Conservation (phyloP, 164 flowering plant genomes). For the Liquidambar formosana region DNA sequence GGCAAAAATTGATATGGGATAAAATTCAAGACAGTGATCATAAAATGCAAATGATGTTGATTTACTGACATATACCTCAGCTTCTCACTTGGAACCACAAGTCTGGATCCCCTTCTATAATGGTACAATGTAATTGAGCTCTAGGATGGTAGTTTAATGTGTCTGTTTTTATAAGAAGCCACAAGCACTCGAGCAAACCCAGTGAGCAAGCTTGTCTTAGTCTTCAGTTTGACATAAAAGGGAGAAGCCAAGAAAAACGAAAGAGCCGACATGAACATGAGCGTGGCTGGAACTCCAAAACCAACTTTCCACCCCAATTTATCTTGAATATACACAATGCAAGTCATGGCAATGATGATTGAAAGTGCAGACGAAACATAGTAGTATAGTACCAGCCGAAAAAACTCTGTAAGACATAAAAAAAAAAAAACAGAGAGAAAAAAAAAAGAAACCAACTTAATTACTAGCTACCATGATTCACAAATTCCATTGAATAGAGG, state of each 20-base stretch:
- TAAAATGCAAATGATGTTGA: no score
- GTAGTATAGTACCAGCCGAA: conserved; percentile 42
- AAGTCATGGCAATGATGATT: conserved; percentile 14
- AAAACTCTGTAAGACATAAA: conserved; percentile 23
- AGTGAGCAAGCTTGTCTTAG: conserved; percentile 16
- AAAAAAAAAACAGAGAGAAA: no score
- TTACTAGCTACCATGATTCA: no score
- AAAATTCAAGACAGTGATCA: no score
- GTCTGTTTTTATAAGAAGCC: conserved; percentile 25
- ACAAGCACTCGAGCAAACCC: conserved; percentile 31
- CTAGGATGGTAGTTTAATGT: conserved; percentile 12
- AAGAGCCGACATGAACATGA: conserved; percentile 20
- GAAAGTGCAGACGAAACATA: conserved; percentile 16
- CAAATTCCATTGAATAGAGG: not conserved
- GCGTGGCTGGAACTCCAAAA: conserved; percentile 28
- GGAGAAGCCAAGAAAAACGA: conserved; percentile 32
- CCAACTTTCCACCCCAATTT: conserved; percentile 35
- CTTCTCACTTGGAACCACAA: conserved; percentile 22
- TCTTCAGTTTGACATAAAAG: conserved; percentile 26
- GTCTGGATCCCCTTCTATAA: conserved; percentile 20
- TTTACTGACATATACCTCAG: conserved; percentile 20
- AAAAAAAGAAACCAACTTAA: no score
- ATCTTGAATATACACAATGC: conserved; percentile 29
- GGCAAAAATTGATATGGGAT: no score
- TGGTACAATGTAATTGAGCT: conserved; percentile 7